Evolutionary conservation across 208 protist genomes (phyloP), one percentile per base, ranked within the genome.

Genomic region (Leishmania amazonensis): DNA sequence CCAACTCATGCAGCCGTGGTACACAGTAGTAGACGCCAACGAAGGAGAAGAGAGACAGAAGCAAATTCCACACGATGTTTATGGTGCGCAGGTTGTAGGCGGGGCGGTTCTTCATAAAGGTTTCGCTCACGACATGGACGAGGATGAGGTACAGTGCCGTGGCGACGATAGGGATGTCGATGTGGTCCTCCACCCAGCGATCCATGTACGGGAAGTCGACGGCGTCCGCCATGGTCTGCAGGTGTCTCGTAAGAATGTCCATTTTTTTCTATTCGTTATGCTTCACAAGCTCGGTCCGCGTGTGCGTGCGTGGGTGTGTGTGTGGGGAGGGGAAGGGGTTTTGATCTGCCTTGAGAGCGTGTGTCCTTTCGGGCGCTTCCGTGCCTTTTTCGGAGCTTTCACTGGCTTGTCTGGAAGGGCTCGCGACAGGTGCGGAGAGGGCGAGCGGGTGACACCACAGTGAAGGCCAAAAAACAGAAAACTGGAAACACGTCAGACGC

Each of bases 41-140:
- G 17, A 95, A 83, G 35, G 94, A 97, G 79, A 97, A 98, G 45
- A 83, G 64, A 42, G 93, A 90, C 31, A 98, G 85, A 11, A 93
- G 77, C 28, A 96, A 75, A 71, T 98, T 98, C 96, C 96, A 98
- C 40, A 93, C 24, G 64, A 90, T 93, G 81, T 91, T 91, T 13
- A 86, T 5, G n/a, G 78, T 38, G 35, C 88, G 86, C 35, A 97
- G 90, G 54, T 94, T 83, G 65, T 94, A 83, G 28, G 95, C 78
- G 17, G 84, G 67, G 31, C 91, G 90, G 38, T 80, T 42, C 51
- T 93, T 83, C 83, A 89, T 88, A 78, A 89, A 78, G 67, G 58
- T 81, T n/a, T 85, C 19, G 19, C 81, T 81, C 58, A 87, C 82
- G 38, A 85, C 81, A 42, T 88, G 81, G 11, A 92, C 89, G 47